Evolutionary conservation across 2,329 filamentous ascomycete species (phyloP), one percentile per base, ranked within the genome.

Genomic region (Graphium sp.): DNA sequence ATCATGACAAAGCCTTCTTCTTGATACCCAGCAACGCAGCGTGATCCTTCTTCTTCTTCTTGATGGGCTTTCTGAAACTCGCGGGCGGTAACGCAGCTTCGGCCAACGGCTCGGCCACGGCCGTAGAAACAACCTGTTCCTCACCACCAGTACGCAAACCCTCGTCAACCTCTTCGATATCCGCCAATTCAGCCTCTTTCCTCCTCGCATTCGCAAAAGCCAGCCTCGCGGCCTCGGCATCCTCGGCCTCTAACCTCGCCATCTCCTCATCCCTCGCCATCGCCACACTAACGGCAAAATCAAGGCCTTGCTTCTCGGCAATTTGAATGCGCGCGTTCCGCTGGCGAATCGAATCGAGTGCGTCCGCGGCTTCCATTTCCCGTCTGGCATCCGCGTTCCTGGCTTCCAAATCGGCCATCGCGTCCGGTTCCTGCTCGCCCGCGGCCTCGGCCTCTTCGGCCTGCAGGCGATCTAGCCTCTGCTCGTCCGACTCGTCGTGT

Each of bases 321-420:
- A 79, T 66, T 50, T 92, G 82, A 28, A 89, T 73, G 37, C 84
- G 64, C 6, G 89, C 89, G 54, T 98, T 98, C 37, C 87, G 61
- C 29, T 81, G 87, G 32, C 87, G 65, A 32, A 98, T 94, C 55
- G 94, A 85, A 50, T 98, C 89, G 31, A 98, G 56, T 6, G 85
- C 87, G 57, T 98, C 89, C 2, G 89, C 89, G 24, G 94, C 82
- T 12, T 80, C 82, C 85, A 98, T 98, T 53, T 98, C 89, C 22
- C 78, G 66, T 58, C 89, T 85, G 1, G 85, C 85, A 49, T 98
- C 89, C 14, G 79, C 58, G 31, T 87, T 93, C 58, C 95, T 95
- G 37, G 79, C 76, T 55, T 98, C 89, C 26, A 98, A 56, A 47
- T 94, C 85, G 32, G 79, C 79, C 91, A 98, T 98, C 14, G 83